These are phyloP conservation scores for Yarrowia porcina DNA, from an alignment of 805 yeast genomes.

Conservation along the genomic window DNA sequence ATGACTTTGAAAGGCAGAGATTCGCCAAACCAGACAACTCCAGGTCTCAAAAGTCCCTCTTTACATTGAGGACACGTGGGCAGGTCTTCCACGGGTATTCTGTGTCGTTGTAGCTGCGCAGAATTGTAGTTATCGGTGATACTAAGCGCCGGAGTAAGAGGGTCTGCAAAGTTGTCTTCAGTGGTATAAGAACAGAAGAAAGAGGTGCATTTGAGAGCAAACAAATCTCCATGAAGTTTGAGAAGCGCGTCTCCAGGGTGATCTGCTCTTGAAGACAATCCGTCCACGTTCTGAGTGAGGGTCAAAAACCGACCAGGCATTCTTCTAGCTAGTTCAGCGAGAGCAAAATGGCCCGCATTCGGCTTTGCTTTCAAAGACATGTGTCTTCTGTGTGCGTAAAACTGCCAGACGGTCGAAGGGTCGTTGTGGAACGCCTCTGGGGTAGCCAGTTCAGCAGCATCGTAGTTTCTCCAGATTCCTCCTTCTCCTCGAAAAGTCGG, in stretches of 20 bases:
- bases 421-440: slow-evolving; percentile 84
- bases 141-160: slow-evolving; percentile 55
- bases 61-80: slow-evolving; percentile 78
- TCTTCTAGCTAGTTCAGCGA: slow-evolving; percentile 57
- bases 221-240: slow-evolving; percentile 78
- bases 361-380: slow-evolving; percentile 67
- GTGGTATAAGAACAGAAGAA: slow-evolving; percentile 61
- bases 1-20: slow-evolving; percentile 63
- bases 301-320: slow-evolving; percentile 51
- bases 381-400: slow-evolving; percentile 66
- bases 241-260: slow-evolving; percentile 53
- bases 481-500: slow-evolving; percentile 69
- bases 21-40: slow-evolving; percentile 96
- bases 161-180: slow-evolving; percentile 54
- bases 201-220: slow-evolving; percentile 69
- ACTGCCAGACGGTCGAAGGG: slow-evolving; percentile 89
- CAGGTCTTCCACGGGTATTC: slow-evolving; percentile 49
- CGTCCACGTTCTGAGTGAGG: slow-evolving; percentile 83
- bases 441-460: slow-evolving; percentile 80
- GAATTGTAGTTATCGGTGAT: slow-evolving; percentile 29
- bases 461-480: slow-evolving; percentile 74
- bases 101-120: slow-evolving; percentile 32
- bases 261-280: slow-evolving; percentile 62
- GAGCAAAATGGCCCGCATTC: slow-evolving; percentile 67
- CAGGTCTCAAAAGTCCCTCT: slow-evolving; percentile 72